Base-by-base conservation (phyloP, 1,284 basidiomycete species). In the Erythrobasidium hasegawianum region DNA sequence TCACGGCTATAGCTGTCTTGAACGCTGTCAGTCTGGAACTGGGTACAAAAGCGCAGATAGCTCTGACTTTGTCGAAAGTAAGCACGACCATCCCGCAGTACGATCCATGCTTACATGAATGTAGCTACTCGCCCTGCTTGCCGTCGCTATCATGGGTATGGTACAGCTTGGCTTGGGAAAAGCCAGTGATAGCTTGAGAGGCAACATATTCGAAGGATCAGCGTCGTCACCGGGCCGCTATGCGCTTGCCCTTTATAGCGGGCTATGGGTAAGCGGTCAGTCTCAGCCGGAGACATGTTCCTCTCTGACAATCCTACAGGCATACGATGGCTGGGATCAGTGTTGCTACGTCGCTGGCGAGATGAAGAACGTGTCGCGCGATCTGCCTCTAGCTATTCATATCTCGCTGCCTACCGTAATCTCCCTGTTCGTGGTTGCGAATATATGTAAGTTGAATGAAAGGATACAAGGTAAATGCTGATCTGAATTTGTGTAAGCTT, bases 171-270 rank as follows among this genome's bases (percentile, higher is more conserved):
- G 74, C 22, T 54, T 72, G n/a, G 64, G 77, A n/a, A 76, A 77
- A 2, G 69, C 76, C 0, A 79, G 77, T 0, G 70, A 73, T 7
- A 65, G 59, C 71, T 73, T 68, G 64, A 4, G 68, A 2, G 64
- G 67, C 1, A 81, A 86, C 33, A 74, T 91, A 16, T 97, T 96
- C 72, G 79, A 81, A 7, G 86, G 84, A 1, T 87, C 90, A 2
- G 89, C 87, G 59, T 83, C 76, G 7, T 88, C 87, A 67, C 88
- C 90, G 0, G 88, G 90, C 2, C 81, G 86, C 2, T 98, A 93
- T 78, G 92, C 95, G 2, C 81, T 98, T 11, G 96, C 95, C 0
- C 79, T 97, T 2, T 99, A 97, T 78, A 95, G 90, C 11, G 92
- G 92, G 0, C 79, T 98, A 1, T 98, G 93, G 92, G 33, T 33